phyloP scores from a whole-genome alignment of 106 monocot genomes.

The Cymbidium sinense region DNA sequence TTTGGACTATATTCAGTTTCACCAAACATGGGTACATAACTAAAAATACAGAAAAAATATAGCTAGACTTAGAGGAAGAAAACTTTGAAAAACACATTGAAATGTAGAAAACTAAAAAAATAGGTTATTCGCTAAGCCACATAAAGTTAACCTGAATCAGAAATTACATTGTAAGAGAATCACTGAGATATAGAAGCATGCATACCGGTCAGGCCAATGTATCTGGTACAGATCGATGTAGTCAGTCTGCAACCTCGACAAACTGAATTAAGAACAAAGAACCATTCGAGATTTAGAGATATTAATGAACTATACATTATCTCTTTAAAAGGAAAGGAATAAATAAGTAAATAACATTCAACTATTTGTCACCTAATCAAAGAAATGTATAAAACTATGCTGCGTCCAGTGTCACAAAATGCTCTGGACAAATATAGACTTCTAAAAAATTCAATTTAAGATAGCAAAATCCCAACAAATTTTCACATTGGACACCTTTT shows the following conservation, averaged over 20 bases:
- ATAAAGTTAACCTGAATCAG: slow-evolving; percentile 1
- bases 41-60: slow-evolving; percentile 12
- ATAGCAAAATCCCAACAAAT: too few relatives aligned
- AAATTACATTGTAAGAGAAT: slow-evolving; percentile 1
- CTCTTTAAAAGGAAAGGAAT: too few relatives aligned
- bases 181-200: neutral
- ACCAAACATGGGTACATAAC: slow-evolving; percentile 99
- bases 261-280: slow-evolving; percentile 28
- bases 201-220: slow-evolving; percentile 95
- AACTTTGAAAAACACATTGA: neutral
- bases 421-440: too few relatives aligned
- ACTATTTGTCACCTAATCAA: too few relatives aligned
- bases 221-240: slow-evolving; percentile 97
- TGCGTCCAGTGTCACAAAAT: too few relatives aligned
- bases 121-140: neutral
- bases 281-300: neutral
- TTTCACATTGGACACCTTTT: too few relatives aligned
- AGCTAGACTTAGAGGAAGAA: neutral
- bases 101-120: neutral
- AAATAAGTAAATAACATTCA: too few relatives aligned
- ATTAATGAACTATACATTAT: too few relatives aligned
- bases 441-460: too few relatives aligned
- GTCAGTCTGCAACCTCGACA: slow-evolving; percentile 58
- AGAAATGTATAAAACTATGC: too few relatives aligned
- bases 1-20: slow-evolving; percentile 82